Evolutionary conservation across 1,284 basidiomycete genomes (phyloP).

Genomic region (Pseudozyma tsukubaensis): DNA sequence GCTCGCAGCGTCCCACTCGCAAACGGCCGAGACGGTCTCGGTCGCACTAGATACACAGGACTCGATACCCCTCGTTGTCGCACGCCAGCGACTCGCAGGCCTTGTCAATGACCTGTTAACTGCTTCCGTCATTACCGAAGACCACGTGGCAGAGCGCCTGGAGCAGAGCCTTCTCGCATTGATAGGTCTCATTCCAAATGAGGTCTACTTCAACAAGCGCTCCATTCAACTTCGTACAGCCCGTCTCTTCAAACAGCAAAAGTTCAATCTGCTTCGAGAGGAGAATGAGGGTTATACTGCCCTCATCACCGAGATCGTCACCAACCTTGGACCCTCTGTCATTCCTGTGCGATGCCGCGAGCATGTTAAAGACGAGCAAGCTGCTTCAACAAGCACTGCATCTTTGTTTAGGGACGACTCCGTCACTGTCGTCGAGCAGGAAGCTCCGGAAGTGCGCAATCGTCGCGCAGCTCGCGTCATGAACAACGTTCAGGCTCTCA

Average conservation of each 20-base stretch:
- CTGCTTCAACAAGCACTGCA: not conserved
- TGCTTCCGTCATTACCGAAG: conserved; percentile 16
- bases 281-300: conserved; percentile 97
- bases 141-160: conserved; percentile 33
- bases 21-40: not conserved
- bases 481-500: conserved; percentile 60
- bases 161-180: conserved; percentile 55
- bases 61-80: conserved; percentile 21
- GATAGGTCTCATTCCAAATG: conserved; percentile 52
- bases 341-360: conserved; percentile 71
- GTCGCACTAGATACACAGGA: conserved; percentile 12
- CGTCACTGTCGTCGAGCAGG: conserved; percentile 51
- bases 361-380: conserved; percentile 6
- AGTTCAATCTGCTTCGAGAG: conserved; percentile 96
- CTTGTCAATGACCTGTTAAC: conserved; percentile 35
- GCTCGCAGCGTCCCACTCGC: conserved; percentile 7
- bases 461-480: conserved; percentile 62
- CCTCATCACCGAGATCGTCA: conserved; percentile 84
- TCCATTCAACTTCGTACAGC: conserved; percentile 64
- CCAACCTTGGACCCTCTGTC: conserved; percentile 79
- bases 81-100: conserved; percentile 30
- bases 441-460: conserved; percentile 47
- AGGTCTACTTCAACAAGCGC: conserved; percentile 54
- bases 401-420: conserved; percentile 20
- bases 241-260: conserved; percentile 88